Evolutionary conservation across 805 yeast genomes (phyloP).

Genomic region (Cephaloascus albidus): DNA sequence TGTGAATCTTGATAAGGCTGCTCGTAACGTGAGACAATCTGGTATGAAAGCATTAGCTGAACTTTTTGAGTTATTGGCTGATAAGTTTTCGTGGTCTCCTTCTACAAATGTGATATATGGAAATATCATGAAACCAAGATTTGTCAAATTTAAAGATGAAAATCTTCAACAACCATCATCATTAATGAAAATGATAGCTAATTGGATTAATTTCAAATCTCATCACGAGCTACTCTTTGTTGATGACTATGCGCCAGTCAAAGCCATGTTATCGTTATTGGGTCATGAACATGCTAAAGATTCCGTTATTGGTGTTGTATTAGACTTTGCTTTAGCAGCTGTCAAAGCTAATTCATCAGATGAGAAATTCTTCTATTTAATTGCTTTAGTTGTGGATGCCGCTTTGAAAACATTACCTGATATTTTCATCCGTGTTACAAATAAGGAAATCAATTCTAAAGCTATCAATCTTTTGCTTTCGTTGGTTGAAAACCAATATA

Average conservation of each 20-base stretch:
- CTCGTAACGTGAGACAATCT: conserved; percentile 52
- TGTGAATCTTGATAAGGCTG: conserved; percentile 28
- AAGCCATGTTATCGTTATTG: conserved; percentile 47
- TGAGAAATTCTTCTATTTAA: conserved; percentile 33
- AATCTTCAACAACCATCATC: conserved; percentile 82
- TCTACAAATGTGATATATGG: conserved; percentile 41
- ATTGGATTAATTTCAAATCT: conserved; percentile 39
- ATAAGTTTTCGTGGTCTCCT: conserved; percentile 44
- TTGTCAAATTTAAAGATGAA: conserved; percentile 59
- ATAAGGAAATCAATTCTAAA: conserved; percentile 38
- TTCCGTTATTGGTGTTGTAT: conserved; percentile 44
- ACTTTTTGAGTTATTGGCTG: conserved; percentile 46
- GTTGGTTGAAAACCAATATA: conserved; percentile 48
- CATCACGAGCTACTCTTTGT: conserved; percentile 38
- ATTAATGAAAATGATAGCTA: conserved; percentile 52
- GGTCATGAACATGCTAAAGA: conserved; percentile 54
- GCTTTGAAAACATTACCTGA: conserved; percentile 42
- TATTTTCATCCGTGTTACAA: conserved; percentile 29
- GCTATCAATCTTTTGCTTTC: conserved; percentile 42
- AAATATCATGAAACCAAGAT: conserved; percentile 52
- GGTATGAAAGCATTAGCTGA: conserved; percentile 58
- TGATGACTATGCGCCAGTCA: conserved; percentile 46
- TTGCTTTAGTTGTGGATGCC: conserved; percentile 50
- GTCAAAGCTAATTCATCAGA: conserved; percentile 27
- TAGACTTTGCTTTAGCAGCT: conserved; percentile 44